Evolutionary conservation across 495 filamentous ascomycete species (phyloP).

Genomic region (Lentithecium fluviatile): DNA sequence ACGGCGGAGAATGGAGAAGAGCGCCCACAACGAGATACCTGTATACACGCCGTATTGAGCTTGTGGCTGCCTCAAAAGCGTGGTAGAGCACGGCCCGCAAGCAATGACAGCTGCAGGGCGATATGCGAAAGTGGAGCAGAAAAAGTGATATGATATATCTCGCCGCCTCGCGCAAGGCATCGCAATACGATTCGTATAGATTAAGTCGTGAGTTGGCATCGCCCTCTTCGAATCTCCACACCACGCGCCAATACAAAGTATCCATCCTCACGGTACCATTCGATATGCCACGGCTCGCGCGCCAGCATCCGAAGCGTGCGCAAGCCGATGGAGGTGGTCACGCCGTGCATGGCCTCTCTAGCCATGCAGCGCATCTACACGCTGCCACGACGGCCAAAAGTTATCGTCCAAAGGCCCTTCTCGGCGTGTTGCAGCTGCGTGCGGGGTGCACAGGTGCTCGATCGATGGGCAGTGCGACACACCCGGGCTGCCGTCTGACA

Average conservation of each 20-base stretch:
- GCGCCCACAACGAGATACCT: not conserved
- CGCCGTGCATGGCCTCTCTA: not conserved
- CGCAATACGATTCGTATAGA: not conserved
- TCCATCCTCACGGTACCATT: not conserved
- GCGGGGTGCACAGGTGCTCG: slow-evolving; percentile 4
- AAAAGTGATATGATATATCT: not conserved
- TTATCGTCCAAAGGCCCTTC: slow-evolving; percentile 8
- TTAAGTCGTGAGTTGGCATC: slow-evolving; percentile 1
- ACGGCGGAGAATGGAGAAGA: no score
- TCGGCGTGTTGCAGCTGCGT: slow-evolving; percentile 12
- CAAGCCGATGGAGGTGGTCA: slow-evolving; percentile 4
- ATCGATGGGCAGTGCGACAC: not conserved
- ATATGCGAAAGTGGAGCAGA: not conserved
- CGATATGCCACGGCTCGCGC: not conserved
- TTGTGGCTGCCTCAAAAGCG: not conserved
- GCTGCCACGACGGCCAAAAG: slow-evolving; percentile 2
- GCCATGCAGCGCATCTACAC: not conserved
- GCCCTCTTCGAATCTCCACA: no score
- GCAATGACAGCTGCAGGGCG: not conserved
- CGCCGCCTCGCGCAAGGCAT: not conserved
- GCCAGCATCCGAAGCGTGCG: not conserved
- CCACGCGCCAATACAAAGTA: not conserved
- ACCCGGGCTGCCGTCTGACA: slow-evolving; percentile 20
- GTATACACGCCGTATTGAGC: not conserved
- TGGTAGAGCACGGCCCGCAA: not conserved